These are phyloP conservation scores for Alternaria panax DNA, from an alignment of 2,329 filamentous ascomycete species.

Conservation along the genomic window DNA sequence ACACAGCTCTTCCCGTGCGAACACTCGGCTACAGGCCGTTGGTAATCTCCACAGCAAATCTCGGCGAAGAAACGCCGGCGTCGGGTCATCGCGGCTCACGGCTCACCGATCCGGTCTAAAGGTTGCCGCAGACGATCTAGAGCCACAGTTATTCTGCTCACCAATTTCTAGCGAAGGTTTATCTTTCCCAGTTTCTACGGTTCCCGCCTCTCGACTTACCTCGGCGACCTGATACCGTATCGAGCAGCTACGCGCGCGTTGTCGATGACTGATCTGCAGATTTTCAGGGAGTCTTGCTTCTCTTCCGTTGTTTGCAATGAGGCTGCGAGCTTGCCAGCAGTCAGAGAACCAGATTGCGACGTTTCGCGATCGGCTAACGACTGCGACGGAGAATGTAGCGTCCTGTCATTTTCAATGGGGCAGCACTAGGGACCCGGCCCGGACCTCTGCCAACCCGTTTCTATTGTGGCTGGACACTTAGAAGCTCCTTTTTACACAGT, in stretches of 20 bases:
- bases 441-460: background rate
- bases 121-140: background rate
- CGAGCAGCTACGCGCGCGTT: background rate
- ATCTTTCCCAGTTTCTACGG: background rate
- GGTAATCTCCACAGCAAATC: background rate
- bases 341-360: background rate
- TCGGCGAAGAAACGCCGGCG: background rate
- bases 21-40: background rate
- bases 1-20: background rate
- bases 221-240: background rate
- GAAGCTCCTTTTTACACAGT: background rate
- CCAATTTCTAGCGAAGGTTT: background rate
- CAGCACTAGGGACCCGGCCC: slow-evolving; percentile 5
- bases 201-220: background rate
- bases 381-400: slow-evolving; percentile 1
- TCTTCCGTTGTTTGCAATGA: background rate
- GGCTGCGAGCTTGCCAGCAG: background rate
- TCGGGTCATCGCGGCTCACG: background rate
- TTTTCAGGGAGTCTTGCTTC: background rate
- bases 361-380: background rate
- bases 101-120: slow-evolving; percentile 1
- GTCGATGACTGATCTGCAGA: background rate
- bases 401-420: background rate
- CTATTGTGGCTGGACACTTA: background rate
- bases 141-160: background rate